Conservation (phyloP, 1,284 basidiomycete genomes). For the Lentinula novae-zelandiae region DNA sequence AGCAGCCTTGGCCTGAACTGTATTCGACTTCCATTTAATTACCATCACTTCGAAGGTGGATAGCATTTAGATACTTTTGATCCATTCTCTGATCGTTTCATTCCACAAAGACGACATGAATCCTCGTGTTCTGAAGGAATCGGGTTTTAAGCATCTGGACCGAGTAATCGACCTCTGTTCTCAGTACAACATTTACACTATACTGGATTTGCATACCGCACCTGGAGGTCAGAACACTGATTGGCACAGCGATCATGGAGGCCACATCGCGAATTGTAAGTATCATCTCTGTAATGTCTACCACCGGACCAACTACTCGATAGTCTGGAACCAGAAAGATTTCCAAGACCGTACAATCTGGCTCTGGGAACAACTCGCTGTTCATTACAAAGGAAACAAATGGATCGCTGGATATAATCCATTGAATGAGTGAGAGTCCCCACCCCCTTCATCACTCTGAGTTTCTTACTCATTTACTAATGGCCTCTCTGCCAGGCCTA, state of each 20-base stretch:
- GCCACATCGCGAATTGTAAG: constrained; percentile 48
- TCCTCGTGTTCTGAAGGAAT: constrained; percentile 54
- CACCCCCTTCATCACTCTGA: not conserved
- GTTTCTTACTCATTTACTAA: not conserved
- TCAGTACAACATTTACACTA: constrained; percentile 52
- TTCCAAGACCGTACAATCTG: constrained; percentile 62
- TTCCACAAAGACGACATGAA: constrained; percentile 52
- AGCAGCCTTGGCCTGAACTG: constrained; percentile 68
- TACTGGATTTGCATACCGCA: constrained; percentile 52
- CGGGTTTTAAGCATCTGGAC: constrained; percentile 57
- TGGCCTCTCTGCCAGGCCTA: constrained; percentile 28
- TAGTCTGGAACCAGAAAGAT: constrained; percentile 64
- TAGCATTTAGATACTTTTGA: not conserved
- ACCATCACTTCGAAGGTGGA: constrained; percentile 62
- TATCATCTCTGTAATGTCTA: not conserved
- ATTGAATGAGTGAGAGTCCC: constrained; percentile 59
- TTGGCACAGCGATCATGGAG: constrained; percentile 52
- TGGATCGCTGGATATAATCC: constrained; percentile 71
- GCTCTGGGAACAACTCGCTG: constrained; percentile 61
- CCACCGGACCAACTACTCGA: not conserved
- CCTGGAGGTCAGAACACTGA: constrained; percentile 55
- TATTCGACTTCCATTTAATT: constrained; percentile 64
- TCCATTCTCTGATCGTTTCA: not conserved
- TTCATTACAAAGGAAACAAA: constrained; percentile 56
- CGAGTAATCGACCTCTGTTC: constrained; percentile 49